Conservation (phyloP, 2,329 filamentous ascomycete genomes). For the Colletotrichum orbiculare region DNA sequence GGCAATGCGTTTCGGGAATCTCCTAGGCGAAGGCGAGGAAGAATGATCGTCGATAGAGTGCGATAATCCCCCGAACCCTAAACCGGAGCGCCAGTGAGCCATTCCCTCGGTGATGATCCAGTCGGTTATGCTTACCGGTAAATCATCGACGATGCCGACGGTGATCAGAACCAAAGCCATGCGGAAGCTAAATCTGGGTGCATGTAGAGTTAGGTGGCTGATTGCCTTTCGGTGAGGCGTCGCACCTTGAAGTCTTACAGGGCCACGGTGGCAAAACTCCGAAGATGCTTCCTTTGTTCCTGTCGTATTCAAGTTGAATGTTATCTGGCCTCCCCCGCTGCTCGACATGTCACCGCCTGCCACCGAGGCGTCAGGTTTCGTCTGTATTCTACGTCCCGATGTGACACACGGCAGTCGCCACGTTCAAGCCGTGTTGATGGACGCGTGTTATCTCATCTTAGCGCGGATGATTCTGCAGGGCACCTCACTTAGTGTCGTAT, state of each 20-base stretch:
- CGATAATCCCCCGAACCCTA: conserved; percentile 35
- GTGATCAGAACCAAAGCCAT: conserved; percentile 2
- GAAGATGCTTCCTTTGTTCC: not conserved
- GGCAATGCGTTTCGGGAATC: conserved; percentile 33
- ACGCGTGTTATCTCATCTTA: conserved; percentile 29
- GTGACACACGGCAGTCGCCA: conserved; percentile 20
- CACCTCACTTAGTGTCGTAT: conserved; percentile 17
- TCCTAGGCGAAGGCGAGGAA: conserved; percentile 4
- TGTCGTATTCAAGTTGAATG: not conserved
- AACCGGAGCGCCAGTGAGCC: conserved; percentile 20
- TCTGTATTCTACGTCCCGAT: conserved; percentile 23
- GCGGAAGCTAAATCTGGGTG: not conserved
- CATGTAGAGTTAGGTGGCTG: not conserved
- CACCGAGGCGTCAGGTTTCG: conserved; percentile 32
- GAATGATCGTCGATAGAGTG: conserved; percentile 33
- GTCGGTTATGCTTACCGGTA: conserved; percentile 8
- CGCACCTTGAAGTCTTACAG: not conserved
- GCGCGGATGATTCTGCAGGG: conserved; percentile 3
- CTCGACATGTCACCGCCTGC: conserved; percentile 29
- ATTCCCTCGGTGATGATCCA: conserved; percentile 17
- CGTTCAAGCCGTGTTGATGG: conserved; percentile 5
- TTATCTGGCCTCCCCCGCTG: conserved; percentile 5
- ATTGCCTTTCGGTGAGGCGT: no score
- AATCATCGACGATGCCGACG: conserved; percentile 10
- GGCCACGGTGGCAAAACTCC: not conserved